Percentiles rank a stretch among this genome's conserved stretches.
phyloP scores from a whole-genome alignment of 495 filamentous ascomycete genomes.

The Annulohypoxylon moriforme region DNA sequence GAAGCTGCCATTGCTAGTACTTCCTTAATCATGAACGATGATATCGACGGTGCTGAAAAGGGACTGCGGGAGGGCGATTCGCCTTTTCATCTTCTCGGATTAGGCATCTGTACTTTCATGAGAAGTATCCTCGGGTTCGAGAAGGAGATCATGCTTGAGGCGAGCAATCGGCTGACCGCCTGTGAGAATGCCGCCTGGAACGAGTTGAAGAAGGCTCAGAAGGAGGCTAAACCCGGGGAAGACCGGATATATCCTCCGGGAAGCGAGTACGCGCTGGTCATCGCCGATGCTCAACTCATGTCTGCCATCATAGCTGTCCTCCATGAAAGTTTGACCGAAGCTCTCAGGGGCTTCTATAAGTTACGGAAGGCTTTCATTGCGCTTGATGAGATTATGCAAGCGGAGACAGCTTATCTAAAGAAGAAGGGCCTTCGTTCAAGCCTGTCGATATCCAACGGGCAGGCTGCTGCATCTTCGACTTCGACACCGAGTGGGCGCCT shows the following conservation, averaged over 20 bases:
- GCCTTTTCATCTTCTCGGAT: slow-evolving; percentile 91
- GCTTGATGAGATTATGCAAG: slow-evolving; percentile 74
- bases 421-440: slow-evolving; percentile 36
- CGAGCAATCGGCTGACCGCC: slow-evolving; percentile 75
- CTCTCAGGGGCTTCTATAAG: slow-evolving; percentile 91
- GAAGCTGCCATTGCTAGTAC: slow-evolving; percentile 60
- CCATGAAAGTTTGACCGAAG: slow-evolving; percentile 93
- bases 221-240: slow-evolving; percentile 55
- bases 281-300: slow-evolving; percentile 89
- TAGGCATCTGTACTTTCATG: slow-evolving; percentile 85
- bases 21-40: slow-evolving; percentile 87
- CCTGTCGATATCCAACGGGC: slow-evolving; percentile 5
- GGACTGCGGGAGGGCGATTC: slow-evolving; percentile 77
- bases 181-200: slow-evolving; percentile 83
- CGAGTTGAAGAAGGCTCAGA: slow-evolving; percentile 80
- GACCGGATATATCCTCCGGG: slow-evolving; percentile 77
- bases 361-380: slow-evolving; percentile 89
- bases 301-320: slow-evolving; percentile 87
- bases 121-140: slow-evolving; percentile 91
- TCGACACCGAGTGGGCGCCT: slow-evolving; percentile 23
- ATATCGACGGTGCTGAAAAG: slow-evolving; percentile 86
- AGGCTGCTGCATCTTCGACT: slow-evolving; percentile 16
- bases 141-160: slow-evolving; percentile 92
- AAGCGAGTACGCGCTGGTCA: slow-evolving; percentile 79
- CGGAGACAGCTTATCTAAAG: slow-evolving; percentile 59